A percentile compares a stretch with the other conserved stretches of the same genome.
Conservation (phyloP, 495 filamentous ascomycete genomes). For the Xanthoparmelia taractica region DNA sequence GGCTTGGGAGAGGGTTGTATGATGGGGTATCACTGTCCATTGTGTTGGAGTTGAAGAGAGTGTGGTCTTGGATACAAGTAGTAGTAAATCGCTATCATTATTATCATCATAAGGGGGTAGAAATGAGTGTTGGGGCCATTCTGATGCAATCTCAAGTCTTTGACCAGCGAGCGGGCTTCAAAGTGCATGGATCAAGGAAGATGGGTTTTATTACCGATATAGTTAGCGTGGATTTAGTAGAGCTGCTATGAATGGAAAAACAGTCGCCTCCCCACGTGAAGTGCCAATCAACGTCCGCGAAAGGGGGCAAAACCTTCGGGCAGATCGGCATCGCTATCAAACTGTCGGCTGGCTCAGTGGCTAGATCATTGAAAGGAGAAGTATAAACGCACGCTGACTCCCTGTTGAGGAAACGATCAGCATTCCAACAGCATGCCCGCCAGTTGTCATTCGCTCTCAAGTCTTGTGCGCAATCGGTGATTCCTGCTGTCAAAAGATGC, state of each 20-base stretch:
- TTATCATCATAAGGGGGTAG: background rate
- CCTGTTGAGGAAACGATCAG: background rate
- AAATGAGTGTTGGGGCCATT: constrained; percentile 2
- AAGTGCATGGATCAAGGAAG: background rate
- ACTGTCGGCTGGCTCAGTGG: background rate
- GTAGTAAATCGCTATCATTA: background rate
- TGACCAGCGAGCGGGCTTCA: too few species aligned
- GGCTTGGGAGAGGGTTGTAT: background rate
- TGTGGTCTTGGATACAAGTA: background rate
- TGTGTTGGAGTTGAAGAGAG: background rate
- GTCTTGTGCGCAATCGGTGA: background rate
- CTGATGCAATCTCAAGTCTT: constrained; percentile 6
- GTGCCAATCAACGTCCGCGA: background rate
- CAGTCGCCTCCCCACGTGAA: background rate
- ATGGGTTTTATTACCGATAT: background rate
- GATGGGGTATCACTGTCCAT: constrained; percentile 9
- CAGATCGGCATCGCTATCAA: constrained; percentile 3
- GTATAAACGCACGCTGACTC: background rate
- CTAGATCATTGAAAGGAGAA: background rate
- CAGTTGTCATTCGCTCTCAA: background rate
- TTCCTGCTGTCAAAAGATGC: background rate
- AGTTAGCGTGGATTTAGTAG: background rate
- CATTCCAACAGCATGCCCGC: background rate
- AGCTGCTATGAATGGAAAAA: background rate
- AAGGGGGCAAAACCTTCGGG: background rate